Evolutionary conservation across 1,139 yeast genomes (phyloP).

Genomic region (Scheffersomyces illinoinensis): DNA sequence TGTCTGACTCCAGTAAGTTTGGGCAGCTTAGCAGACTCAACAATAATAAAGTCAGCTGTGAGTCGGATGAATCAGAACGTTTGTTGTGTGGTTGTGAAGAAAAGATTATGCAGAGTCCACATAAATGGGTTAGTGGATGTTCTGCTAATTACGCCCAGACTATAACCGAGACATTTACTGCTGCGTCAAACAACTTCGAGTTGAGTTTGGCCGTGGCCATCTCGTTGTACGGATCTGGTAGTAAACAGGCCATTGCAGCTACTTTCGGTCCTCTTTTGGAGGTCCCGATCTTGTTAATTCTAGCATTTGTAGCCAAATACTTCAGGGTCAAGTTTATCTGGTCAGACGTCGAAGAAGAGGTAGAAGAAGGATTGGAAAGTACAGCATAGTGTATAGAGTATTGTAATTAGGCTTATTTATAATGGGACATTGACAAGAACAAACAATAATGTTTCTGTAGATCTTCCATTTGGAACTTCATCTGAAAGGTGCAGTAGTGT

Average conservation of each 20-base stretch:
- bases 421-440: background rate
- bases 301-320: conserved; percentile 44
- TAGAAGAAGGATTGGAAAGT: background rate
- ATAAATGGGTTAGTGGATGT: conserved; percentile 26
- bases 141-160: conserved; percentile 42
- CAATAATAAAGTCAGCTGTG: background rate
- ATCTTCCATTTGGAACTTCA: too few relatives aligned
- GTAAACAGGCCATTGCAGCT: conserved; percentile 59
- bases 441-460: too few relatives aligned
- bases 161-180: conserved; percentile 57
- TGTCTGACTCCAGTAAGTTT: conserved; percentile 9
- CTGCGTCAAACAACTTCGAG: conserved; percentile 53
- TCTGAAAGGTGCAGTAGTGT: conserved; percentile 4
- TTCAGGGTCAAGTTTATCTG: conserved; percentile 27
- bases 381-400: background rate
- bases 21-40: conserved; percentile 2
- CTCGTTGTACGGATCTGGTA: conserved; percentile 52
- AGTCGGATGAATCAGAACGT: conserved; percentile 3
- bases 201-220: conserved; percentile 47
- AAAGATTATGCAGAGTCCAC: conserved; percentile 10
- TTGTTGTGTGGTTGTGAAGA: conserved; percentile 43
- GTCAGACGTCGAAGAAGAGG: conserved; percentile 18
- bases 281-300: conserved; percentile 27
- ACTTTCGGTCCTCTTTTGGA: conserved; percentile 56
- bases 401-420: too few relatives aligned